Base-by-base conservation (phyloP, 108 stramenopile genomes). In the Fistulifera pelliculosa region DNA sequence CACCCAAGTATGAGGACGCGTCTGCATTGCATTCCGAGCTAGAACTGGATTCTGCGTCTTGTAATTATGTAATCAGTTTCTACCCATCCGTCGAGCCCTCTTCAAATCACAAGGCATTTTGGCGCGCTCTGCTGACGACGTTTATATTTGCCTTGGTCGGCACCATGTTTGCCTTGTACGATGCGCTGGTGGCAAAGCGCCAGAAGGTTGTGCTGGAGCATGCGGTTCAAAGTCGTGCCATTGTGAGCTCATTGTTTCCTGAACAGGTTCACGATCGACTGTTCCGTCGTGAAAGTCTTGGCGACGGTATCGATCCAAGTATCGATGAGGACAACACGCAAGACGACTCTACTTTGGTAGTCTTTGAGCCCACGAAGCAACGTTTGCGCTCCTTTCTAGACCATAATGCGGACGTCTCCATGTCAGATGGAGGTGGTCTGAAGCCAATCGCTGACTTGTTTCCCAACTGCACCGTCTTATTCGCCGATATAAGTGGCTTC, bases 171-270 rank as follows among this genome's bases (percentile, higher is more conserved):
- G 45, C 73, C 7, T 38, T 73, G 4, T 82, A 78, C 41, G 81
- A 82, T 67, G 63, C 39, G 21, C 47, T 79, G 6, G 74, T 75
- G 0, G 69, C 76, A 45, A 49, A 66, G 38, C 77, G 77, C 15
- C 76, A 78, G 50, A 50, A 62, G 39, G 43, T 48, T 27, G 72
- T 75, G 2, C 47, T 47, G 17, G 35, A 58, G 0, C 39, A 49
- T 25, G 81, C 77, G 0, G 52, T 28, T 6, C 60, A 71, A 53
- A 60, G 67, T 0, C 51, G 52, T 16, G 72, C 59, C 38, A 66
- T 82, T 28, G 81, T 82, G 16, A 61, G 69, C 47, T 39, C 47
- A 31, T 61, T 75, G 64, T 77, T 73, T 50, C 76, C 74, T 11
- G 63, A 73, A 18, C 52, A 52, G 2, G 72, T 80, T 43, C 68